Evolutionary conservation across 2,329 filamentous ascomycete genomes (phyloP).

Genomic region (Pseudogymnoascus sp.): DNA sequence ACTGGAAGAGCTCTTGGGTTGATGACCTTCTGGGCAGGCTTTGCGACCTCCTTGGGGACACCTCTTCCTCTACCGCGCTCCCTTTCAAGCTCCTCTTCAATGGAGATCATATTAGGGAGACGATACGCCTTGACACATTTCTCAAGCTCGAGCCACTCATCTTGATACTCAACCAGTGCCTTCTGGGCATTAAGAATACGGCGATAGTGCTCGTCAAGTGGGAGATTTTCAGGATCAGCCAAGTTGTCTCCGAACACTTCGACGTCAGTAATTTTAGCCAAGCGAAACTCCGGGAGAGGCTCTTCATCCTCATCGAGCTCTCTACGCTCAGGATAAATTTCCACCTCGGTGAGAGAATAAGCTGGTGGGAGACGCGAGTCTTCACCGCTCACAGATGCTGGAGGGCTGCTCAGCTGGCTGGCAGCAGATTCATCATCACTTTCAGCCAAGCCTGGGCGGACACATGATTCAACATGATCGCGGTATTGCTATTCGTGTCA

Average conservation of each 20-base stretch:
- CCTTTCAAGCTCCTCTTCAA: constrained; percentile 6
- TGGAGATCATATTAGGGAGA: constrained; percentile 5
- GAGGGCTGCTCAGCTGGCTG: constrained; percentile 21
- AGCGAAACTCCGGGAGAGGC: neutral
- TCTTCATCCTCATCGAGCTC: constrained; percentile 12
- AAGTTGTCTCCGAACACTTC: constrained; percentile 43
- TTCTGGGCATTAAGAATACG: constrained; percentile 39
- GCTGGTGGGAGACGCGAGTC: neutral
- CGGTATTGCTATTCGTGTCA: constrained; percentile 24
- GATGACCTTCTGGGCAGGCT: constrained; percentile 4
- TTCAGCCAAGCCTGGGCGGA: constrained; percentile 17
- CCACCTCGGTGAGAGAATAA: neutral
- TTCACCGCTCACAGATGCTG: constrained; percentile 7
- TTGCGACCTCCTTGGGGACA: neutral
- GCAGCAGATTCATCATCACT: constrained; percentile 17
- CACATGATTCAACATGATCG: constrained; percentile 25
- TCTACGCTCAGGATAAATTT: constrained; percentile 6
- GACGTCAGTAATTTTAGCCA: constrained; percentile 40
- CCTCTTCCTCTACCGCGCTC: neutral
- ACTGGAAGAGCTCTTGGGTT: constrained; percentile 1
- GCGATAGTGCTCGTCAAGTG: constrained; percentile 37
- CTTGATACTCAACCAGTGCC: constrained; percentile 44
- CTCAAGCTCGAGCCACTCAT: constrained; percentile 45
- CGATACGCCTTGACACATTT: constrained; percentile 33
- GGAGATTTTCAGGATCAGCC: constrained; percentile 44